Evolutionary conservation across 225 moss, liverwort and hornwort genomes (phyloP).

Genomic region (Pleurozium schreberi): DNA sequence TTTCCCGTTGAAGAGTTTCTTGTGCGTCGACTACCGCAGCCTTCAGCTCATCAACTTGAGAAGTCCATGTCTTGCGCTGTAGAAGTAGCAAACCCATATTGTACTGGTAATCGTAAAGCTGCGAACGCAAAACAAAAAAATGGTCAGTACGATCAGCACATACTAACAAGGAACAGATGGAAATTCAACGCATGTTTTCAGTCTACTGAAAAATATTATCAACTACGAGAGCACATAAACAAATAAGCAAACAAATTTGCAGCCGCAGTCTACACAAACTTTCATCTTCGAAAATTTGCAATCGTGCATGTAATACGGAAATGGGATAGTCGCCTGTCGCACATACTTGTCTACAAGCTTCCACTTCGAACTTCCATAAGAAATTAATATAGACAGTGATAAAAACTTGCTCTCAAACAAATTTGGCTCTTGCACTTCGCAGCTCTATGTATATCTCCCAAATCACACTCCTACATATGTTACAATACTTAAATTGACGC

Average conservation of each 20-base stretch:
- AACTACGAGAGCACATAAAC: not conserved
- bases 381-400: not conserved
- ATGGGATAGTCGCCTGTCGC: not conserved
- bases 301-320: not conserved
- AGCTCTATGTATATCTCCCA: not conserved
- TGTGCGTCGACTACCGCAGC: constrained; percentile 50
- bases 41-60: constrained; percentile 71
- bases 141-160: not conserved
- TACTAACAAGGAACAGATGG: not conserved
- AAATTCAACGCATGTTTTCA: not conserved
- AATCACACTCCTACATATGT: not conserved
- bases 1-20: constrained; percentile 74
- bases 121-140: not conserved
- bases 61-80: constrained; percentile 83
- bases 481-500: not conserved
- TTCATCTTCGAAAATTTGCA: not conserved
- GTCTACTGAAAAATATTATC: not conserved
- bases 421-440: not conserved
- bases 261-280: not conserved
- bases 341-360: not conserved
- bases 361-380: not conserved
- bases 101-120: constrained; percentile 99
- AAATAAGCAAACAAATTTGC: not conserved
- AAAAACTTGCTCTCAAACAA: not conserved
- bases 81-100: constrained; percentile 93